phyloP scores from a whole-genome alignment of 2,329 filamentous ascomycete genomes.

The Cladosporium colombiae region DNA sequence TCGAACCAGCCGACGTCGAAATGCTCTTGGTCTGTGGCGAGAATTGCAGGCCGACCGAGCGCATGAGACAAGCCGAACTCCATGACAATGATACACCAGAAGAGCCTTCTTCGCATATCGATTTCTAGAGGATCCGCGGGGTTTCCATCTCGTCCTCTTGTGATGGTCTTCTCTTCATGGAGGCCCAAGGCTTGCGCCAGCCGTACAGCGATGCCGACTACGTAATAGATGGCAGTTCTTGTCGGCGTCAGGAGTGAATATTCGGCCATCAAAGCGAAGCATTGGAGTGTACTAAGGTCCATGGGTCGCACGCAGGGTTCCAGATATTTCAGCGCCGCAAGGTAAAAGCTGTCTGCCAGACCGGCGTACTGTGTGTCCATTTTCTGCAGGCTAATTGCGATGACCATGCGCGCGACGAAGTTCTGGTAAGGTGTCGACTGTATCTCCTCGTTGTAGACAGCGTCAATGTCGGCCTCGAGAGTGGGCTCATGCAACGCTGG shows the following conservation, averaged over 20 bases:
- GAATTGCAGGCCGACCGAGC: conserved; percentile 82
- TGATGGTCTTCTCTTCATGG: conserved; percentile 85
- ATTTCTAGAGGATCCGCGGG: conserved; percentile 71
- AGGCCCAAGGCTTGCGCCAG: conserved; percentile 87
- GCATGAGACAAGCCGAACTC: conserved; percentile 85
- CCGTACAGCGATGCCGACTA: conserved; percentile 82
- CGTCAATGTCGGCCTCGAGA: conserved; percentile 73
- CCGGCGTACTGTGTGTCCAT: conserved; percentile 88
- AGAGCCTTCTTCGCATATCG: conserved; percentile 84
- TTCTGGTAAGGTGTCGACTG: conserved; percentile 75
- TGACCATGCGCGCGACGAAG: conserved; percentile 85
- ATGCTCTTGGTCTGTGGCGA: conserved; percentile 78
- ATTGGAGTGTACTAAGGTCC: conserved; percentile 87
- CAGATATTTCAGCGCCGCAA: conserved; percentile 82
- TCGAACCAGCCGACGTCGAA: conserved; percentile 86
- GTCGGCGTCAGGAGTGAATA: conserved; percentile 93
- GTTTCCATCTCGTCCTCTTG: conserved; percentile 59
- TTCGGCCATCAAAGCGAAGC: conserved; percentile 80
- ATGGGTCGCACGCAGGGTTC: conserved; percentile 84
- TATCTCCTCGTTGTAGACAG: conserved; percentile 73
- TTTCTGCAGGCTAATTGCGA: conserved; percentile 93
- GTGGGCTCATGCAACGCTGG: conserved; percentile 83
- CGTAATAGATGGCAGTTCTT: conserved; percentile 87
- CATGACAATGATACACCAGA: conserved; percentile 86
- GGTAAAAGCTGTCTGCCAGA: conserved; percentile 90